Conservation (phyloP, 2,329 filamentous ascomycete species). For the Aspergillus chevalieri region DNA sequence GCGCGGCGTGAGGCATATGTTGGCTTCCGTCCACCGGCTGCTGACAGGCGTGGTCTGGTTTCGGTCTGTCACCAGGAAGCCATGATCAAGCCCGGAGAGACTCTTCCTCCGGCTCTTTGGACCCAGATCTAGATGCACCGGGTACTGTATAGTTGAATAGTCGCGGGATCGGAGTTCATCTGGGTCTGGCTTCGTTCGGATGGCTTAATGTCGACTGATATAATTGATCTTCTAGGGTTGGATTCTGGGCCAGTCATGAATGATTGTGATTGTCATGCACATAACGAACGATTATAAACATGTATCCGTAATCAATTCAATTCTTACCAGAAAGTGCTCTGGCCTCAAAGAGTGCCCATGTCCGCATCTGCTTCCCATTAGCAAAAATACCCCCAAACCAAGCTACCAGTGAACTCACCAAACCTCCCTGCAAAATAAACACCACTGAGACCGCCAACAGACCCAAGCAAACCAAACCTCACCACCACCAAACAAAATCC, state of each 20-base stretch:
- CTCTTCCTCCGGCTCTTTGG: constrained; percentile 34
- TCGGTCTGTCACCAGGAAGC: constrained; percentile 21
- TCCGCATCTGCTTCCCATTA: too few species aligned
- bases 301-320: too few species aligned
- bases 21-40: constrained; percentile 48
- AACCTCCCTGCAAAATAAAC: background rate
- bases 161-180: background rate
- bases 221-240: too few species aligned
- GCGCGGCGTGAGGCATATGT: constrained; percentile 77
- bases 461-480: background rate
- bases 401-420: too few species aligned
- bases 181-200: constrained; percentile 1
- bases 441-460: background rate
- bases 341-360: too few species aligned
- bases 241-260: too few species aligned
- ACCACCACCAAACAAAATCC: too few species aligned
- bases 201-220: too few species aligned
- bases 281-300: too few species aligned
- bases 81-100: constrained; percentile 28
- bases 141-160: too few species aligned
- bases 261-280: too few species aligned
- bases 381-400: background rate
- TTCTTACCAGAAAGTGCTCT: too few species aligned
- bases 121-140: constrained; percentile 13
- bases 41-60: constrained; percentile 21